Evolutionary conservation across 2,329 filamentous ascomycete genomes (phyloP), one percentile per base, ranked within the genome.

Genomic region (Tolypocladium cylindrosporum): DNA sequence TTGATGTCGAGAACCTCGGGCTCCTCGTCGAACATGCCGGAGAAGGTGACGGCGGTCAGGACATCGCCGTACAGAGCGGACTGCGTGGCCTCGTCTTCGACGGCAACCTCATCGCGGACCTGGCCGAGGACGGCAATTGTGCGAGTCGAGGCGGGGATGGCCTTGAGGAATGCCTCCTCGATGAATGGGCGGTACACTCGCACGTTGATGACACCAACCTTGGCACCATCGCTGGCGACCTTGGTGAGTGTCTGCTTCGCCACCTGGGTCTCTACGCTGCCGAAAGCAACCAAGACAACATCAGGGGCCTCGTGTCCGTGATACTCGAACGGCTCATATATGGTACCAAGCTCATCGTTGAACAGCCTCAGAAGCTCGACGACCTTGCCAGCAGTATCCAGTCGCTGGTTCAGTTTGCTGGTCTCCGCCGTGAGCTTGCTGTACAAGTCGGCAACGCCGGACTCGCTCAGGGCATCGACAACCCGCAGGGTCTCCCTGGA

Each of bases 1-100:
- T 99, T 99, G 75, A 94, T 78, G 67, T 99, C 94, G 31, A 87
- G 76, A 14, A 95, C 85, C 45, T 80, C 74, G 3, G 85, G 90
- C 56, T 81, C 74, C 55, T 81, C 74, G 56, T 82, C 75, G 71
- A 85, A 86, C 67, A 83, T 83, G 65, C 82, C 81, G 27, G 88
- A 87, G 72, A 97, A 96, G 42, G 89, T 85, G 56, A 96, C 79
- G 24, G 93, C 83, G 10, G 92, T 89, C 57, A 97, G 78, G 5
- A 97, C 90, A 71, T 99, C 94, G n/a, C 87, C 86, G 72, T 93
- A 97, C 3, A 99, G 83, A 21, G 83, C 83, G n/a, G 94, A 97
- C 71, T 90, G 89, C 55, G 89, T 76, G 19, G 87, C 87, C 57
- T 82, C 74, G 69, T 97, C 93, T 45, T 84, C 78, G 8, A 94